phyloP scores from a whole-genome alignment of 306 rosid genomes.

The Vicia villosa region DNA sequence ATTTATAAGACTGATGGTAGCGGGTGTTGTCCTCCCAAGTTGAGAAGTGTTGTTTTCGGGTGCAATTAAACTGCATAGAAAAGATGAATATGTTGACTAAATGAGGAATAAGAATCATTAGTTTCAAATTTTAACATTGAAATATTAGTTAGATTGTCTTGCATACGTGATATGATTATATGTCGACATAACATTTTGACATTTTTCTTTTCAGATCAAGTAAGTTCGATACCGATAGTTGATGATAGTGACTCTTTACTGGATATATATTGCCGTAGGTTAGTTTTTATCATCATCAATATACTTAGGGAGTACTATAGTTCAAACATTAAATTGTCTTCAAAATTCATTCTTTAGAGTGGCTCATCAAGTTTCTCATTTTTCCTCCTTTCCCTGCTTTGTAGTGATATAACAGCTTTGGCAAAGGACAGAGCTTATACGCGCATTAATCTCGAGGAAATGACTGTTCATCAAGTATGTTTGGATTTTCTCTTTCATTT shows the following conservation, averaged over 20 bases:
- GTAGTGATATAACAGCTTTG: slow-evolving; percentile 97
- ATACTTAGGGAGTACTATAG: slow-evolving; percentile 9
- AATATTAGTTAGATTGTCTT: slow-evolving; percentile 21
- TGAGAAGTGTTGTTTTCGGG: slow-evolving; percentile 22
- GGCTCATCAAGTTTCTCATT: slow-evolving; percentile 30
- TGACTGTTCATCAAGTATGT: slow-evolving; percentile 91
- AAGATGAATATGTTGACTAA: slow-evolving; percentile 20
- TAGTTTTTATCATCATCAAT: slow-evolving; percentile 30
- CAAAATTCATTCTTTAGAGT: slow-evolving; percentile 21
- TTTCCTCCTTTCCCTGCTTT: slow-evolving; percentile 31
- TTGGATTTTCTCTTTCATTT: background rate
- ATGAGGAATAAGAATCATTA: slow-evolving; percentile 13
- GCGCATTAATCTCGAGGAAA: slow-evolving; percentile 85
- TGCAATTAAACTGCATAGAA: slow-evolving; percentile 1
- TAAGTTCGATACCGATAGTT: slow-evolving; percentile 94
- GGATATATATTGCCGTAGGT: slow-evolving; percentile 99
- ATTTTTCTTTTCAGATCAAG: slow-evolving; percentile 72
- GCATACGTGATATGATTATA: slow-evolving; percentile 23
- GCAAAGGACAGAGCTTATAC: slow-evolving; percentile 96
- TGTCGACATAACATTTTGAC: slow-evolving; percentile 1
- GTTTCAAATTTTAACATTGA: slow-evolving; percentile 17
- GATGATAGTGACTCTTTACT: slow-evolving; percentile 88
- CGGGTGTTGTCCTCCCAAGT: slow-evolving; percentile 6
- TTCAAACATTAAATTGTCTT: slow-evolving; percentile 25
- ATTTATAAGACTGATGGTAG: slow-evolving; percentile 26